Conservation (phyloP, 108 stramenopile genomes). For the Pelagomonas calceolata region DNA sequence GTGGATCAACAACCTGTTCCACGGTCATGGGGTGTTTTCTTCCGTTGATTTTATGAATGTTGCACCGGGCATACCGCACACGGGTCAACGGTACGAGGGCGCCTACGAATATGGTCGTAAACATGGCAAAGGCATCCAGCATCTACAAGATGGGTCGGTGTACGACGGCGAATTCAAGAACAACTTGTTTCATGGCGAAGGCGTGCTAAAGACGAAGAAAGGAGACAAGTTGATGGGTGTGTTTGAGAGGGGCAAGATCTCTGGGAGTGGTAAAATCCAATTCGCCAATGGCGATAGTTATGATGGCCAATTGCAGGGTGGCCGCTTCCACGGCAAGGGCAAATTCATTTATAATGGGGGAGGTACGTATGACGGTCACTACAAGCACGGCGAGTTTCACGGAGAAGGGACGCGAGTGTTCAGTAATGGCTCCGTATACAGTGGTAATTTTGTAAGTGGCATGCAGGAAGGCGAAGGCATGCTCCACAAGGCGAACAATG, state of each 20-base stretch:
- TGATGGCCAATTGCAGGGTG: neutral
- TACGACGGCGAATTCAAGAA: slow-evolving; percentile 2
- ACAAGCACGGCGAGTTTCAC: slow-evolving; percentile 1
- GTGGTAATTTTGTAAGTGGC: no score
- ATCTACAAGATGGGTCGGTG: neutral
- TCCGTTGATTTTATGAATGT: neutral
- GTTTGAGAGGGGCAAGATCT: no score
- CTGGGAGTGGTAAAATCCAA: no score
- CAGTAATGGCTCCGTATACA: no score
- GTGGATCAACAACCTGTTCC: slow-evolving; percentile 6
- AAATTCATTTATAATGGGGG: neutral
- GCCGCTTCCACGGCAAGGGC: neutral
- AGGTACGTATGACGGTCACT: slow-evolving; percentile 1
- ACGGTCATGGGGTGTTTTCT: slow-evolving; percentile 1
- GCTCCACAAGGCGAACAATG: slow-evolving; percentile 4
- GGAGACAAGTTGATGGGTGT: no score
- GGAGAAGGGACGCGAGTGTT: neutral
- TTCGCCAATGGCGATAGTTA: neutral
- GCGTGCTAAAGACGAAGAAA: no score
- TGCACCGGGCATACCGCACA: neutral
- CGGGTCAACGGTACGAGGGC: no score
- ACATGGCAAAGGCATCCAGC: neutral
- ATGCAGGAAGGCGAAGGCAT: slow-evolving; percentile 6
- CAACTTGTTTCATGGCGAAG: neutral
- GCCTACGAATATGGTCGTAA: no score